These are phyloP conservation scores for Tylopilus felleus DNA, from an alignment of 768 basidiomycete species.

Conservation along the genomic window DNA sequence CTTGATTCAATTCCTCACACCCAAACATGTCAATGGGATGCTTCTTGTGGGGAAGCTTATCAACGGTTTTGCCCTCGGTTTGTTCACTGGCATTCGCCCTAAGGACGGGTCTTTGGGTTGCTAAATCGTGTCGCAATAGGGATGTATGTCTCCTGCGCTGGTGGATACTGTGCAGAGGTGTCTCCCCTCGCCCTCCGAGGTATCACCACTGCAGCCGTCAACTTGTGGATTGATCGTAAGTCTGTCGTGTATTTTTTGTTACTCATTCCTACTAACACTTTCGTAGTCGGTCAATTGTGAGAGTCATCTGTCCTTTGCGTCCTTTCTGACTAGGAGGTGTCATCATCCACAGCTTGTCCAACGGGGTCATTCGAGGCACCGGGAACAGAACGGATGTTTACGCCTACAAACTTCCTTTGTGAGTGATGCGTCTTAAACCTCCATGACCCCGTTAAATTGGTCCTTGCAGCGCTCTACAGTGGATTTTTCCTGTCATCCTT, in stretches of 20 bases:
- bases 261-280: background rate
- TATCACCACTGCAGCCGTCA: constrained; percentile 24
- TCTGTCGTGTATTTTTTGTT: background rate
- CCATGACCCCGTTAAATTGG: background rate
- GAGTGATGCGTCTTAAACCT: background rate
- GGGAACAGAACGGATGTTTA: constrained; percentile 20
- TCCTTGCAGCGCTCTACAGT: constrained; percentile 26
- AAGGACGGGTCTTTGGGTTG: background rate
- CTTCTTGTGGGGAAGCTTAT: constrained; percentile 25
- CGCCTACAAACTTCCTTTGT: constrained; percentile 29
- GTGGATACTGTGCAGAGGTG: constrained; percentile 28
- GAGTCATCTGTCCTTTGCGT: background rate
- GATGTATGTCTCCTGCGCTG: constrained; percentile 24
- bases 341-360: constrained; percentile 17
- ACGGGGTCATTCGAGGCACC: constrained; percentile 23
- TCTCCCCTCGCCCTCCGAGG: constrained; percentile 27
- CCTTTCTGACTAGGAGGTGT: background rate
- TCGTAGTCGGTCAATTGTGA: constrained; percentile 24
- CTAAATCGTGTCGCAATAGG: constrained; percentile 7
- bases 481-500: constrained; percentile 32
- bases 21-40: constrained; percentile 23
- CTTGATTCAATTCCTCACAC: constrained; percentile 24
- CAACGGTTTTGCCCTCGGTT: constrained; percentile 27
- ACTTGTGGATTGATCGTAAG: constrained; percentile 27
- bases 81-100: background rate